phyloP scores from a whole-genome alignment of 768 basidiomycete species.

The Psilocybe azurescens region DNA sequence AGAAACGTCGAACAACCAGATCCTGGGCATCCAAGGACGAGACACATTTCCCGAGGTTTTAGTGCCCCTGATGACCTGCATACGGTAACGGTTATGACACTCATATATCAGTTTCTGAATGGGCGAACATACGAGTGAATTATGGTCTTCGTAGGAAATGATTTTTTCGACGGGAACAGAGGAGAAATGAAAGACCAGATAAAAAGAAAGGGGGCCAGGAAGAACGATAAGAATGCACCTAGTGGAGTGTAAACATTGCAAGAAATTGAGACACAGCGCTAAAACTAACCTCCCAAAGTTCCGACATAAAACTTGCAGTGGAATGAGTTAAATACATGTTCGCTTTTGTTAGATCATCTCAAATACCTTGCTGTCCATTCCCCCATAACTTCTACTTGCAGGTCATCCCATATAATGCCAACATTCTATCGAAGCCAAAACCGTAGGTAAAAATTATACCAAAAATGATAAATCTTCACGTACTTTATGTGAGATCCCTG shows the following conservation, averaged over 20 bases:
- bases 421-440: conserved; percentile 51
- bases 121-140: conserved; percentile 53
- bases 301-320: conserved; percentile 53
- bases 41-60: conserved; percentile 86
- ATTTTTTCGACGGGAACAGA: conserved; percentile 43
- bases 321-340: background rate
- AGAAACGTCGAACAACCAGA: conserved; percentile 89
- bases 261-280: no score
- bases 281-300: conserved; percentile 61
- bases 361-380: conserved; percentile 57
- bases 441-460: background rate
- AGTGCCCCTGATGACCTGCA: conserved; percentile 67
- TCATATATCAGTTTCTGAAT: background rate
- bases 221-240: conserved; percentile 61
- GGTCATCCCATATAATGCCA: conserved; percentile 75
- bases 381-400: conserved; percentile 68
- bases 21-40: conserved; percentile 83
- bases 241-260: background rate
- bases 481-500: conserved; percentile 72
- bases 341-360: background rate
- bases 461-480: conserved; percentile 5
- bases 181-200: conserved; percentile 47
- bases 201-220: conserved; percentile 55
- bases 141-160: conserved; percentile 52
- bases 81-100: background rate